Evolutionary conservation across 148 eudicot species (phyloP).

Genomic region (Persicaria tinctoria): DNA sequence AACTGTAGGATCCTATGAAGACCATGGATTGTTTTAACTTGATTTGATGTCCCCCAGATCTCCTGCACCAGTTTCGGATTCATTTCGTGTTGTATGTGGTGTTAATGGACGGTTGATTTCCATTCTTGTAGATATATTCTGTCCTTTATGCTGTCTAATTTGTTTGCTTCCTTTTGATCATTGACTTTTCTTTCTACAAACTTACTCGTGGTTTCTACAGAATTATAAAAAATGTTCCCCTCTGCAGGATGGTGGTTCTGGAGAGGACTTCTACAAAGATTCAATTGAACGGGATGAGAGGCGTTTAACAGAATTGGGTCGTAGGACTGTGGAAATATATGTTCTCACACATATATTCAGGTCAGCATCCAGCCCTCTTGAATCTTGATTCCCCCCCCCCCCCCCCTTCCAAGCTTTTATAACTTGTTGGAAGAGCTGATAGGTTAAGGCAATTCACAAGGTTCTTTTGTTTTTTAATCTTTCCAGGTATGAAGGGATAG

Average conservation of each 20-base stretch:
- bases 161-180: background rate
- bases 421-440: no score
- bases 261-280: constrained; percentile 78
- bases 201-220: no score
- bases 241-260: constrained; percentile 71
- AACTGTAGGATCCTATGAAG: background rate
- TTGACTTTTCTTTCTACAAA: no score
- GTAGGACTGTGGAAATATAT: constrained; percentile 91
- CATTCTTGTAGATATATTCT: background rate
- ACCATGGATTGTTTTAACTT: background rate
- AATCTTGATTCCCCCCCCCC: background rate
- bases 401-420: no score
- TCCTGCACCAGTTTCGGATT: background rate
- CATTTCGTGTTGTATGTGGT: background rate
- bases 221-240: background rate
- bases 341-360: constrained; percentile 79
- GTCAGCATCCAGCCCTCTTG: constrained; percentile 22
- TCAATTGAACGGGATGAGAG: constrained; percentile 88
- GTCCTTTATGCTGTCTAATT: no score
- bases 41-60: background rate
- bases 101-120: background rate
- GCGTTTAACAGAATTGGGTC: constrained; percentile 87
- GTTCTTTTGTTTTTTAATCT: no score
- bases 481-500: no score
- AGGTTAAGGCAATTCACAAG: no score